Evolutionary conservation across 768 basidiomycete genomes (phyloP), one percentile per base, ranked within the genome.

Genomic region (Boletus subcaerulescens): DNA sequence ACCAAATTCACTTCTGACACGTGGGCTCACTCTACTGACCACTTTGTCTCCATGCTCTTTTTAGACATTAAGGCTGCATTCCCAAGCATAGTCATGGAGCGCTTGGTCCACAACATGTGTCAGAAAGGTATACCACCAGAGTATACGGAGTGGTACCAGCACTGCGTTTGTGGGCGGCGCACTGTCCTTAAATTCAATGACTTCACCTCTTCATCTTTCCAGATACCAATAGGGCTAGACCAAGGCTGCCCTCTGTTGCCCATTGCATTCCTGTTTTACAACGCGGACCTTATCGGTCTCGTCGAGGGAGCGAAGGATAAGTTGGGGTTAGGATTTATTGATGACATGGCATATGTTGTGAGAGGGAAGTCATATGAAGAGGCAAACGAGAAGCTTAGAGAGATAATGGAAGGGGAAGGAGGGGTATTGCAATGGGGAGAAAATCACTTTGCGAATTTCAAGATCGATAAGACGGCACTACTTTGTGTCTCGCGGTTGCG

Each of bases 81-180:
- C 22, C 22, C 22, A 2, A 24, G 22, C 22, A 4, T 24, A 2
- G 22, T 24, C 22, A 24, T 24, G 4, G 22, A 24, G 22, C 22
- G 4, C 22, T 4, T 24, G 3, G 4, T 24, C 4, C 22, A 24
- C 22, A 24, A 24, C 22, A 24, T 2, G 22, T n/a, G n/a, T n/a
- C 22, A 24, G 22, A 24, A 24, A 13, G 41, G 41, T 22, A 22
- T 42, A 3, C 41, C 41, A 5, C 3, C 18, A 4, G 4, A 42
- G 5, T 24, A 24, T 9, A 42, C 12, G 2, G 9, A 42, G 2
- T 42, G 20, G 20, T 24, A 22, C 12, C 2, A 14, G 0, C 10
- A 24, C 3, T 2, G 20, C 0, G 20, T 42, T 0, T 3, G 5
- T 5, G 41, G 6, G 2, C 11, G 11, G 13, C 10, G 1, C 11